Evolutionary conservation across 495 filamentous ascomycete species (phyloP), one percentile per base, ranked within the genome.

Genomic region (Lophiotrema nucula): DNA sequence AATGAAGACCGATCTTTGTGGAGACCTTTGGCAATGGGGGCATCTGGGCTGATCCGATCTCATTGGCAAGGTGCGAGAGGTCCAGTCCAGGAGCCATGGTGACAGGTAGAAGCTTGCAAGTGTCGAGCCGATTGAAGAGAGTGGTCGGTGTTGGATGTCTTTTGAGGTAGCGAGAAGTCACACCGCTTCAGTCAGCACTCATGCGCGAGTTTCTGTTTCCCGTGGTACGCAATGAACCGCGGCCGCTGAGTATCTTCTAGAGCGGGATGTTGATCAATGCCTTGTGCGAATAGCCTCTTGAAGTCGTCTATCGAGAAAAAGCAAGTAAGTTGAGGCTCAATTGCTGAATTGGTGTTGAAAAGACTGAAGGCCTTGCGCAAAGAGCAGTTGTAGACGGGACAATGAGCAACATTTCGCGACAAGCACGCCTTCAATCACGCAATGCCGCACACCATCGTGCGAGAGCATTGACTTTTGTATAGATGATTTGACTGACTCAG

Each of bases 391-490:
- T 15, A 8, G 11, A 8, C 4, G 13, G 43, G 13, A 51, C 51
- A 43, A 26, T 19, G 24, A 49, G 44, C 23, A 26, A 49, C 44
- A 56, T 43, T 47, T 39, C 35, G 58, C 45, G 43, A 54, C 58
- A 22, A 62, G 44, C 19, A 50, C 58, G 50, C 35, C 51, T 45
- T n/a, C n/a, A 15, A 62, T 62, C 58, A 62, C 58, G 58, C 58
- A 62, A 62, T 62, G 16, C 3, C 23, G 46, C 46, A 31, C n/a
- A n/a, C n/a, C n/a, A n/a, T 26, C 37, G 8, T 23, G 37, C 49
- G 23, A 51, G 25, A 10, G 11, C 4, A 22, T 16, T 16, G 16
- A 23, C 4, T 12, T 22, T 6, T n/a, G 26, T 12, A 6, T 26
- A 4, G 16, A 26, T 11, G 4, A 4, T 4, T 23, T 15, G 43